Evolutionary conservation across 371 early-diverging fungal genomes (phyloP).

Genomic region (Chytridium lagenaria): DNA sequence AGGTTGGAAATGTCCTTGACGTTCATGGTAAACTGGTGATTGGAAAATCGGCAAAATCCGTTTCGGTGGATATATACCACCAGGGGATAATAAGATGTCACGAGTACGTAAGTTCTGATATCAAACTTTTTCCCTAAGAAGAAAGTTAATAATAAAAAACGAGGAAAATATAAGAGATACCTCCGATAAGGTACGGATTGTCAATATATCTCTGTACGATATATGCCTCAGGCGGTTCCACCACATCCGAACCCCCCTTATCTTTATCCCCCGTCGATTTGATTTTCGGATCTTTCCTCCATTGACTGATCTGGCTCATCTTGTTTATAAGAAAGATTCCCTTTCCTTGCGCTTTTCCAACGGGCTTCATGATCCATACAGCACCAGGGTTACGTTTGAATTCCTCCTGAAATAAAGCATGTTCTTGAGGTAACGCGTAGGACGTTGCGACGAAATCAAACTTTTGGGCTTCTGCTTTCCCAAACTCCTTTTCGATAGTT

Average conservation of each 20-base stretch:
- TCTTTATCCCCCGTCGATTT: constrained; percentile 28
- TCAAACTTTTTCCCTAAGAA: constrained; percentile 65
- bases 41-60: constrained; percentile 67
- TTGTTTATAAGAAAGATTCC: constrained; percentile 68
- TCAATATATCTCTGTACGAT: constrained; percentile 68
- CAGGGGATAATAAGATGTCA: constrained; percentile 63
- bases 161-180: constrained; percentile 30
- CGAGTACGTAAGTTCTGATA: constrained; percentile 61
- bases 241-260: constrained; percentile 28
- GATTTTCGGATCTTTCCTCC: constrained; percentile 57
- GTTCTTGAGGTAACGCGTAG: constrained; percentile 64
- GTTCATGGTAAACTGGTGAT: constrained; percentile 61
- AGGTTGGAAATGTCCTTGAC: constrained; percentile 64
- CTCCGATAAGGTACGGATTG: constrained; percentile 64
- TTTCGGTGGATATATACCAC: constrained; percentile 64
- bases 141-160: not conserved
- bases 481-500: constrained; percentile 59
- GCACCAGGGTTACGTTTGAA: constrained; percentile 60
- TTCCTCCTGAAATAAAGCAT: constrained; percentile 66
- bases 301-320: constrained; percentile 58
- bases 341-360: constrained; percentile 67
- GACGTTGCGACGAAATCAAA: constrained; percentile 61
- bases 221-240: constrained; percentile 63
- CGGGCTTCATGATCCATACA: constrained; percentile 71
- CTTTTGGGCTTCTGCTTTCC: constrained; percentile 55